A percentile compares a stretch with the other conserved stretches of the same genome.
Evolutionary conservation across 805 yeast species (phyloP).

Genomic region (Lipomyces mesembrius): DNA sequence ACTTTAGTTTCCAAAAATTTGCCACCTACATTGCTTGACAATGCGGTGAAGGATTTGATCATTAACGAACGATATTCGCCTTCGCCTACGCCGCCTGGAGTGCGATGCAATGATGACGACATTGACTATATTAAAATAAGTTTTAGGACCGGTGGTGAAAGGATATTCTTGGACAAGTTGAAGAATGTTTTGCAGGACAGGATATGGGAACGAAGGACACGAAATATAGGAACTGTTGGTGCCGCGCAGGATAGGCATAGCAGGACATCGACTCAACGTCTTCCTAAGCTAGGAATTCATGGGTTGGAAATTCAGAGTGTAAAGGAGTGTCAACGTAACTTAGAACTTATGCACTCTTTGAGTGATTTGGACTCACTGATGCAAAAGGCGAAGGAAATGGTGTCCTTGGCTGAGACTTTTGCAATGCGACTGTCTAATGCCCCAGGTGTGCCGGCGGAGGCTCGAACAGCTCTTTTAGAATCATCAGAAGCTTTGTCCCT

Average conservation of each 20-base stretch:
- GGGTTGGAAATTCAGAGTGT: slow-evolving; percentile 66
- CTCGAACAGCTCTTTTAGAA: slow-evolving; percentile 45
- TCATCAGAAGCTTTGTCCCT: slow-evolving; percentile 45
- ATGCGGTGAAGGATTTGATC: slow-evolving; percentile 35
- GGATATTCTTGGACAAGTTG: slow-evolving; percentile 55
- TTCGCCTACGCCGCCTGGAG: slow-evolving; percentile 20
- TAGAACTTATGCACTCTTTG: slow-evolving; percentile 67
- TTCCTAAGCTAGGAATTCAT: slow-evolving; percentile 61
- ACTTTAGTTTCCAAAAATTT: slow-evolving; percentile 47
- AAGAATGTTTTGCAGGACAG: slow-evolving; percentile 53
- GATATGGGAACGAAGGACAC: slow-evolving; percentile 52
- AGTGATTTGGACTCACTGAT: slow-evolving; percentile 77
- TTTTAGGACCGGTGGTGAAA: slow-evolving; percentile 74
- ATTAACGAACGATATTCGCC: slow-evolving; percentile 21
- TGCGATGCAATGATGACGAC: slow-evolving; percentile 19
- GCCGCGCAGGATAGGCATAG: not conserved
- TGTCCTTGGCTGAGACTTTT: slow-evolving; percentile 52
- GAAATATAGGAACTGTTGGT: not conserved
- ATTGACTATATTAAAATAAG: slow-evolving; percentile 62
- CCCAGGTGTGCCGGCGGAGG: slow-evolving; percentile 46
- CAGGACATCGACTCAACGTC: not conserved
- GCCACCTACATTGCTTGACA: slow-evolving; percentile 42
- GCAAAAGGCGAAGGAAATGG: slow-evolving; percentile 76
- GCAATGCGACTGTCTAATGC: slow-evolving; percentile 42
- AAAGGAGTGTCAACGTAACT: slow-evolving; percentile 60